Evolutionary conservation across 148 eudicot genomes (phyloP).

Genomic region (Rhododendron vialii): DNA sequence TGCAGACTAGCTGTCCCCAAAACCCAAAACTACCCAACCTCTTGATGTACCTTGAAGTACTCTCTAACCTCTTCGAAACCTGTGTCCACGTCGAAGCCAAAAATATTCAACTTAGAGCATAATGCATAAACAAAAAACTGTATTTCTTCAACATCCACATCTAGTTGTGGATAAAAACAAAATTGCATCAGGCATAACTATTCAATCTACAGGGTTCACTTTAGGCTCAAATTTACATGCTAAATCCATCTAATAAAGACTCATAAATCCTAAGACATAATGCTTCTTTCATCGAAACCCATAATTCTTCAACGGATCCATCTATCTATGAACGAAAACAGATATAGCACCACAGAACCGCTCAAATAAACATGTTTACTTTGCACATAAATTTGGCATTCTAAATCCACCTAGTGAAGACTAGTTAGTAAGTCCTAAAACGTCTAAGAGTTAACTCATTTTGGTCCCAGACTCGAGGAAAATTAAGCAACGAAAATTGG

Average conservation of each 20-base stretch:
- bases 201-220: not conserved
- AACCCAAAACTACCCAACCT: constrained; percentile 83
- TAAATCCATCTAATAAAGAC: not conserved
- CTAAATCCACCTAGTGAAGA: not conserved
- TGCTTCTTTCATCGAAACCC: not conserved
- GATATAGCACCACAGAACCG: not conserved
- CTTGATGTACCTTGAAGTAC: constrained; percentile 81
- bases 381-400: not conserved
- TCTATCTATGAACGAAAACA: not conserved
- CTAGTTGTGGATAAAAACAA: not conserved
- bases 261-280: not conserved
- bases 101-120: not conserved
- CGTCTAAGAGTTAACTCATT: not conserved
- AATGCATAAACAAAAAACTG: not conserved
- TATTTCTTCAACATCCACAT: not conserved
- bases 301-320: not conserved
- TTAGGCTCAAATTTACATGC: not conserved
- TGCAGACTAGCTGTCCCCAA: constrained; percentile 86
- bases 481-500: not conserved
- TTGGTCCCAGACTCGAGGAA: not conserved
- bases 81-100: constrained; percentile 13
- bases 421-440: not conserved
- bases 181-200: not conserved
- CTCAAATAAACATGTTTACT: not conserved
- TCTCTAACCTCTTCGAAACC: constrained; percentile 85